Evolutionary conservation across 148 eudicot species (phyloP).

Genomic region (Oxyria digyna): DNA sequence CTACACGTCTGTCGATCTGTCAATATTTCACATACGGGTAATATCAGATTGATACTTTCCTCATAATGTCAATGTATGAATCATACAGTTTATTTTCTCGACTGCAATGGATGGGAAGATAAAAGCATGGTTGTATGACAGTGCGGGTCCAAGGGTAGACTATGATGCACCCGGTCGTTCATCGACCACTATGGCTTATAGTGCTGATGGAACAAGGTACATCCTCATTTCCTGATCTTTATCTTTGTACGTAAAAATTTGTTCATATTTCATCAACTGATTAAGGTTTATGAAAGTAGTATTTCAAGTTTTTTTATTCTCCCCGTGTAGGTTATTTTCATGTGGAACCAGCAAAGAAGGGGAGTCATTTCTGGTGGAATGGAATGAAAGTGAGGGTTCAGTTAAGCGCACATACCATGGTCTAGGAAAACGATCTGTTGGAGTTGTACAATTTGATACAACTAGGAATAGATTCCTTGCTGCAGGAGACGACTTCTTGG

Average conservation of each 20-base stretch:
- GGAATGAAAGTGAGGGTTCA: slow-evolving; percentile 94
- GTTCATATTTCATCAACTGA: neutral
- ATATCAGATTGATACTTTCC: neutral
- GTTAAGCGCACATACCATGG: slow-evolving; percentile 70
- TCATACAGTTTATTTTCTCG: slow-evolving; percentile 72
- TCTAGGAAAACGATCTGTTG: slow-evolving; percentile 64
- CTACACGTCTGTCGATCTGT: neutral
- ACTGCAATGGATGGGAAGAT: slow-evolving; percentile 91
- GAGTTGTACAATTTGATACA: slow-evolving; percentile 86
- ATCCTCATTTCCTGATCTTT: slow-evolving; percentile 5
- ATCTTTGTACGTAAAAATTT: neutral
- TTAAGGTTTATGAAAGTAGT: neutral
- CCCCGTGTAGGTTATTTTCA: slow-evolving; percentile 58
- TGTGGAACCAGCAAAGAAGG: slow-evolving; percentile 96
- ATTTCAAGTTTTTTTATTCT: neutral
- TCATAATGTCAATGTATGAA: neutral
- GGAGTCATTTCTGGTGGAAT: slow-evolving; percentile 84
- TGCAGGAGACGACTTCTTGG: slow-evolving; percentile 66
- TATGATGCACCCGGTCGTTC: slow-evolving; percentile 97
- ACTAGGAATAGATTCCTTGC: slow-evolving; percentile 75
- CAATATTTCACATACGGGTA: neutral
- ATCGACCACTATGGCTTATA: slow-evolving; percentile 75
- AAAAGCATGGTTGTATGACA: slow-evolving; percentile 93
- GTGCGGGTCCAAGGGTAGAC: slow-evolving; percentile 78
- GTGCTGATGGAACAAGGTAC: slow-evolving; percentile 88